These are phyloP conservation scores for Lipomyces mesembrius DNA, from an alignment of 805 yeast species.

Conservation along the genomic window DNA sequence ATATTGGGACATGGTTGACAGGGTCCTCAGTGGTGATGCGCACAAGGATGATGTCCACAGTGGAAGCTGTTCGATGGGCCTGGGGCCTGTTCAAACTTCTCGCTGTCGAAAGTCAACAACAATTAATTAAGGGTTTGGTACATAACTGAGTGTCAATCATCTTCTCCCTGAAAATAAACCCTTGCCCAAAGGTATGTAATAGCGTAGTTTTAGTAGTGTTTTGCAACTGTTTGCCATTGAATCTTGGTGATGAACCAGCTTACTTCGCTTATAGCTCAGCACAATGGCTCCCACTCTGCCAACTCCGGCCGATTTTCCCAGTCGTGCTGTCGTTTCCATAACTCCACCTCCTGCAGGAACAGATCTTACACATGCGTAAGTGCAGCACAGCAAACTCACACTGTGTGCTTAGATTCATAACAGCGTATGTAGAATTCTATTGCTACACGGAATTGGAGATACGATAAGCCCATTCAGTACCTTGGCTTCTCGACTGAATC, in stretches of 20 bases:
- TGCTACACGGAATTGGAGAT: conserved; percentile 38
- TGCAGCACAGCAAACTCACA: background rate
- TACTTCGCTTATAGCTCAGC: too few species aligned
- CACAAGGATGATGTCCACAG: background rate
- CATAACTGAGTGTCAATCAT: too few species aligned
- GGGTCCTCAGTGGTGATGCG: background rate
- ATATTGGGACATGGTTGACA: background rate
- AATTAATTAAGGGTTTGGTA: too few species aligned
- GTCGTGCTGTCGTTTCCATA: conserved; percentile 16
- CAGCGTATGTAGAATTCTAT: conserved; percentile 16
- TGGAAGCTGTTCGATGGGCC: too few species aligned
- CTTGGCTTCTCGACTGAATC: conserved; percentile 29
- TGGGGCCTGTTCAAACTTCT: too few species aligned
- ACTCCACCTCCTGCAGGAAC: conserved; percentile 22
- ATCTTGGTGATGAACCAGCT: too few species aligned
- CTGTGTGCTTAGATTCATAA: background rate
- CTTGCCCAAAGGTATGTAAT: too few species aligned
- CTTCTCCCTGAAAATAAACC: too few species aligned
- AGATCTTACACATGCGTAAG: conserved; percentile 25
- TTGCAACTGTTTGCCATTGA: too few species aligned
- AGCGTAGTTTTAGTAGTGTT: too few species aligned
- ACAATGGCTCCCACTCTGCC: conserved; percentile 27
- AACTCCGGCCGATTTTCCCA: conserved; percentile 21
- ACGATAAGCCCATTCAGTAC: conserved; percentile 23
- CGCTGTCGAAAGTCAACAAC: too few species aligned